Evolutionary conservation across 1,284 basidiomycete species (phyloP), one percentile per base, ranked within the genome.

Genomic region (Puccinia horiana): DNA sequence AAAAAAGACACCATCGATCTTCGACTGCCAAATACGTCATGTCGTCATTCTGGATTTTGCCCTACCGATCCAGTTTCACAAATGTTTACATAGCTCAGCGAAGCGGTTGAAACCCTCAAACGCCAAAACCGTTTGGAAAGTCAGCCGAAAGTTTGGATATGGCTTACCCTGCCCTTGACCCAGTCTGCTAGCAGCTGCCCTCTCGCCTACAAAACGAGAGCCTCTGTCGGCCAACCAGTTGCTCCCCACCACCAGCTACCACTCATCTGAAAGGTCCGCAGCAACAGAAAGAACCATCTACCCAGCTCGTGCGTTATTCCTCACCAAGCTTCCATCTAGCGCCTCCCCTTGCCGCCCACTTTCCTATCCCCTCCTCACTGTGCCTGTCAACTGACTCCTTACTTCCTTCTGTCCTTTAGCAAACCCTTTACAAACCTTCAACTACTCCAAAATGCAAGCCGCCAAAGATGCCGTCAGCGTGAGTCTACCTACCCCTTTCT

Each of bases 391-490:
- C 61, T 37, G 35, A 49, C 44, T 52, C 20, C 49, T 26, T 49
- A n/a, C 44, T 49, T 67, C 42, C 35, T 12, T 61, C 37, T n/a
- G n/a, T 18, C 3, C 16, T 23, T 16, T 12, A 29, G n/a, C 14
- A 65, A 49, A 35, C 12, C 23, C n/a, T n/a, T 52, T 23, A 47
- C 52, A 67, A 56, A 61, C 32, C 37, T 20, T 49, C 40, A 63
- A 44, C 42, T 20, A 37, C 11, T 6, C 61, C 67, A 81, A 63
- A 56, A 81, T 81, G 79, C 79, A 81, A 47, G 52, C 54, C 29
- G 58, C 61, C 52, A 81, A 81, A 65, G 79, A 74, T 56, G 49
- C n/a, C 58, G 23, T 81, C 18, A 81, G 63, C 78, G 78, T 81
- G 6, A 72, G 78, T 63, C 23, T 29, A 3, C 16, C 42, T 1